phyloP scores from a whole-genome alignment of 331 rosid genomes.

The Cydonia oblonga region DNA sequence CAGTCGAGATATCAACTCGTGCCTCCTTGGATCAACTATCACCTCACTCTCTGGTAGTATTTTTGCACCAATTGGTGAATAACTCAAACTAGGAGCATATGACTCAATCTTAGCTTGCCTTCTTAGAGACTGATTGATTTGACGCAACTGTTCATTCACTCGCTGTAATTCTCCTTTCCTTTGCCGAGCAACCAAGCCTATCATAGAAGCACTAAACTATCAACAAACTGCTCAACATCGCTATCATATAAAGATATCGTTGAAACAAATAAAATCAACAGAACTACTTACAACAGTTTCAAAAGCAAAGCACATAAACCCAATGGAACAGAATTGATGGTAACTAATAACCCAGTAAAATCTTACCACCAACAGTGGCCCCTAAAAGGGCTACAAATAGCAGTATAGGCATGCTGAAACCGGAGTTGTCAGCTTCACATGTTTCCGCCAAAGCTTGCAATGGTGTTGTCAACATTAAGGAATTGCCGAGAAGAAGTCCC shows the following conservation, averaged over 20 bases:
- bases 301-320: not conserved
- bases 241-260: not conserved
- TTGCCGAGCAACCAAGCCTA: constrained; percentile 93
- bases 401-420: constrained; percentile 79
- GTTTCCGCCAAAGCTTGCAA: constrained; percentile 76
- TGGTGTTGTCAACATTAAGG: constrained; percentile 54
- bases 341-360: constrained; percentile 6
- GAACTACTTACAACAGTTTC: not conserved
- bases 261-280: not conserved
- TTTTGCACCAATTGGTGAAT: constrained; percentile 73
- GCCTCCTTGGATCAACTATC: constrained; percentile 68
- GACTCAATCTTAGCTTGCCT: constrained; percentile 97
- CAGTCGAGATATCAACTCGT: constrained; percentile 67
- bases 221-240: constrained; percentile 3
- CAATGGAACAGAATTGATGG: not conserved
- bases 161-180: constrained; percentile 70
- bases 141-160: constrained; percentile 82
- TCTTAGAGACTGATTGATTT: constrained; percentile 72
- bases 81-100: constrained; percentile 87
- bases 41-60: constrained; percentile 58
- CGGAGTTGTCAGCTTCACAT: constrained; percentile 58
- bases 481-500: constrained; percentile 39
- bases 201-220: constrained; percentile 1
- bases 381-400: constrained; percentile 80
- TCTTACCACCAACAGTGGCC: constrained; percentile 94